Conservation (phyloP, 371 early-diverging fungal species). For the Mortierella sp. region DNA sequence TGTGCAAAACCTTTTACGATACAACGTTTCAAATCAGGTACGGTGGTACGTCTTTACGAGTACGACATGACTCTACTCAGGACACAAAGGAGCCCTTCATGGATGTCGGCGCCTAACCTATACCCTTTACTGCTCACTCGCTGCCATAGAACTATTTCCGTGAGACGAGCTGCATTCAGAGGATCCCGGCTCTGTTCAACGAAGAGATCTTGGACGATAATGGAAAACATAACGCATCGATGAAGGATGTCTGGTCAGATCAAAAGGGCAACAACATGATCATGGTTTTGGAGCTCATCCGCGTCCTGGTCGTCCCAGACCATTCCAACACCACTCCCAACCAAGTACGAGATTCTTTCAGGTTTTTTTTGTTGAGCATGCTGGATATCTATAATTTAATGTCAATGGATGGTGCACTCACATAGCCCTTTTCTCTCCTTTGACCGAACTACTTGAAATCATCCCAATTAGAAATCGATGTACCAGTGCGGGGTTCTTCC, state of each 20-base stretch:
- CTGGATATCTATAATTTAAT: not conserved
- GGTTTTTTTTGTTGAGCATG: no score
- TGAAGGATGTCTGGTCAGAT: conserved; percentile 69
- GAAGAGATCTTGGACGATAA: conserved; percentile 57
- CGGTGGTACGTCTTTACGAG: not conserved
- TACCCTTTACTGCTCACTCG: not conserved
- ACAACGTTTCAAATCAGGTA: conserved; percentile 97
- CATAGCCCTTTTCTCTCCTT: not conserved
- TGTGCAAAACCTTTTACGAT: conserved; percentile 90
- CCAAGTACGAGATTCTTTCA: conserved; percentile 65
- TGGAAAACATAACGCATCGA: conserved; percentile 61
- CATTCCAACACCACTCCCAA: conserved; percentile 89
- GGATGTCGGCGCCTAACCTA: not conserved
- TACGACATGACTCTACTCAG: not conserved
- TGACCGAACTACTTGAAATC: not conserved
- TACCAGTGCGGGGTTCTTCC: conserved; percentile 77
- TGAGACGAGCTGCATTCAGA: conserved; percentile 94
- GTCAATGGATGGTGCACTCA: not conserved
- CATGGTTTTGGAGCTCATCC: conserved; percentile 84
- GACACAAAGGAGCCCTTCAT: not conserved
- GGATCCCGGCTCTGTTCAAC: conserved; percentile 77
- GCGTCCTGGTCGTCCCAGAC: conserved; percentile 91
- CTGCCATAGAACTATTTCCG: conserved; percentile 87
- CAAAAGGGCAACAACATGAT: conserved; percentile 91
- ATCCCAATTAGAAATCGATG: conserved; percentile 74